Conservation (phyloP, 495 filamentous ascomycete species). For the Pseudoneurospora amorphoporcata region DNA sequence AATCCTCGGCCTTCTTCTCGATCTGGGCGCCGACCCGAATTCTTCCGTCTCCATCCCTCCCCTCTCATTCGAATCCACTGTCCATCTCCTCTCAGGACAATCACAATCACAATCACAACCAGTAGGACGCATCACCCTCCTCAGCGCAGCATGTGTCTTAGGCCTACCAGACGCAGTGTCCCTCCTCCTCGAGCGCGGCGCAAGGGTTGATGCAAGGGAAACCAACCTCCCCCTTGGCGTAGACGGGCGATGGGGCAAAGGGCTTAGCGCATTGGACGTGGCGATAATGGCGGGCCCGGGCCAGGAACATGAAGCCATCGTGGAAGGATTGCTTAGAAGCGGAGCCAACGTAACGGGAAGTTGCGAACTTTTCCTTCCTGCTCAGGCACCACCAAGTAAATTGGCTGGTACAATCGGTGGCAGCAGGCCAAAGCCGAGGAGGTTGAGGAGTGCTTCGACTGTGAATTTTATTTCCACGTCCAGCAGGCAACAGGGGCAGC, state of each 20-base stretch:
- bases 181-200: constrained; percentile 10
- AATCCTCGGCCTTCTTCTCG: constrained; percentile 13
- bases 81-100: no score
- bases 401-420: background rate
- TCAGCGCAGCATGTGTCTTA: constrained; percentile 4
- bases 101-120: background rate
- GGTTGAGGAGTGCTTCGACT: background rate
- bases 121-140: background rate
- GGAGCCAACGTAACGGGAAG: background rate
- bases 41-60: background rate
- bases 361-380: background rate
- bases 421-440: background rate
- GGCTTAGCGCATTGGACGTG: constrained; percentile 11
- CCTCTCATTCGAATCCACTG: background rate
- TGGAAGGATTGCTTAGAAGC: constrained; percentile 5
- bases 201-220: constrained; percentile 1
- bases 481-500: no score
- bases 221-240: background rate
- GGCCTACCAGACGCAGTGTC: constrained; percentile 2
- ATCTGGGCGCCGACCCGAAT: constrained; percentile 15
- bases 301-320: background rate
- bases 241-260: background rate
- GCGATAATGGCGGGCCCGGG: constrained; percentile 8
- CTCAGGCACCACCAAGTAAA: background rate
- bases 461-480: background rate